phyloP scores from a whole-genome alignment of 2,329 filamentous ascomycete genomes.

The Botryosphaeria agaves region DNA sequence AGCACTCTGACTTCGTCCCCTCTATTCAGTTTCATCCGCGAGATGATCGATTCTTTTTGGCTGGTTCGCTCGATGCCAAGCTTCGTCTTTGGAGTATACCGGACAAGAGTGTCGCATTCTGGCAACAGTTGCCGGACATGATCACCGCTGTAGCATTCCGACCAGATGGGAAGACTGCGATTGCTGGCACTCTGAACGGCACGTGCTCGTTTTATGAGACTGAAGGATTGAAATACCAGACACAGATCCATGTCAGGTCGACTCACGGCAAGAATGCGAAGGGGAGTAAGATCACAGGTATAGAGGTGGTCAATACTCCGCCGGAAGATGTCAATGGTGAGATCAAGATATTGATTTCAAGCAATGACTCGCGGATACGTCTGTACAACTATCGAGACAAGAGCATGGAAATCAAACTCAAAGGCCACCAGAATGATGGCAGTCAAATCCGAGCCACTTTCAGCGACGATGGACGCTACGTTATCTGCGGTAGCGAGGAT shows the following conservation, averaged over 20 bases:
- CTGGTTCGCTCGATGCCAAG: constrained; percentile 78
- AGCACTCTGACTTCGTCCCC: constrained; percentile 88
- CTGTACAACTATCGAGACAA: constrained; percentile 81
- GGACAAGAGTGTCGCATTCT: constrained; percentile 81
- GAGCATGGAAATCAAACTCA: constrained; percentile 72
- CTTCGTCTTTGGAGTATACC: constrained; percentile 92
- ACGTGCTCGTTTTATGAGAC: constrained; percentile 86
- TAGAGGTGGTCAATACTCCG: constrained; percentile 53
- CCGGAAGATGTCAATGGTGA: constrained; percentile 42
- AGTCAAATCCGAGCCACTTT: constrained; percentile 85
- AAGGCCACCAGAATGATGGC: constrained; percentile 75
- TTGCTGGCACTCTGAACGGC: constrained; percentile 75
- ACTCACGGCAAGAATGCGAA: constrained; percentile 86
- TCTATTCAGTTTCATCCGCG: constrained; percentile 87
- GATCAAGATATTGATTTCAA: constrained; percentile 74
- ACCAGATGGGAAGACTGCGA: constrained; percentile 75
- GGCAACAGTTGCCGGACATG: constrained; percentile 61
- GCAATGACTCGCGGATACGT: constrained; percentile 83
- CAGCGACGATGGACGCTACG: constrained; percentile 68
- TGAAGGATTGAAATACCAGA: constrained; percentile 66
- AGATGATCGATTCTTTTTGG: constrained; percentile 92
- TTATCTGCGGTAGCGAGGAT: constrained; percentile 90
- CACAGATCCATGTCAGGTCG: constrained; percentile 85
- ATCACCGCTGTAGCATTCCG: constrained; percentile 91
- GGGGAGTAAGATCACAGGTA: constrained; percentile 93